Base-by-base conservation (phyloP, 768 basidiomycete species). In the Hericium erinaceus region DNA sequence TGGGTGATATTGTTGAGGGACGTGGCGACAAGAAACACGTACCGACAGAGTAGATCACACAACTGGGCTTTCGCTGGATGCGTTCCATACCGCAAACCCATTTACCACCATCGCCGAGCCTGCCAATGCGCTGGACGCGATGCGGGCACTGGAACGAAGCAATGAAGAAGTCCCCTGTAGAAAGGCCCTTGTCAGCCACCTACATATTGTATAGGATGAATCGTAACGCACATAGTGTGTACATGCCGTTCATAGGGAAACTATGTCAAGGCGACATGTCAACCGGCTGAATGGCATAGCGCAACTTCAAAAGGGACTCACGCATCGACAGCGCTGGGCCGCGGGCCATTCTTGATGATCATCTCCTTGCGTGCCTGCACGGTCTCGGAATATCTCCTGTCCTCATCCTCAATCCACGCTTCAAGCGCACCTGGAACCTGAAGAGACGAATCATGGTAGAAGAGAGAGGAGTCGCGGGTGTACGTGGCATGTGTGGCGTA, bases 91-190 rank as follows among this genome's bases (percentile, higher is more conserved):
- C 85, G 63, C 85, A 86, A 15, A 83, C 74, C 81, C 82, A 87
- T 69, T 86, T 87, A 13, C 85, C 84, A 13, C 85, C 84, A 64
- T 85, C 84, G 16, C 83, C 83, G 9, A 86, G 69, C 13, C 76
- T 73, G 41, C 76, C 76, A 54, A 77, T 58, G 16, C 76, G 75
- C 59, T 77, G 70, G 9, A 71, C 53, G 53, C 74, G 69, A 57
- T 77, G 75, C 26, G 77, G 76, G 63, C 77, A 77, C 28, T 72
- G 67, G 58, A 74, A 79, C 1, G 74, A 62, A 0, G 77, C 69
- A 22, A 70, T 68, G 54, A 78, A 78, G 57, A 79, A 79, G 60
- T 77, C 78, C 76, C 76, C 73, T 75, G 52, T 18, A 54, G 13
- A 33, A 13, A 5, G n/a, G 8, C 6, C n/a, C 15, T 9, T 5